These are phyloP conservation scores for Xylaria bambusicola DNA, from an alignment of 495 filamentous ascomycete genomes.

Conservation along the genomic window DNA sequence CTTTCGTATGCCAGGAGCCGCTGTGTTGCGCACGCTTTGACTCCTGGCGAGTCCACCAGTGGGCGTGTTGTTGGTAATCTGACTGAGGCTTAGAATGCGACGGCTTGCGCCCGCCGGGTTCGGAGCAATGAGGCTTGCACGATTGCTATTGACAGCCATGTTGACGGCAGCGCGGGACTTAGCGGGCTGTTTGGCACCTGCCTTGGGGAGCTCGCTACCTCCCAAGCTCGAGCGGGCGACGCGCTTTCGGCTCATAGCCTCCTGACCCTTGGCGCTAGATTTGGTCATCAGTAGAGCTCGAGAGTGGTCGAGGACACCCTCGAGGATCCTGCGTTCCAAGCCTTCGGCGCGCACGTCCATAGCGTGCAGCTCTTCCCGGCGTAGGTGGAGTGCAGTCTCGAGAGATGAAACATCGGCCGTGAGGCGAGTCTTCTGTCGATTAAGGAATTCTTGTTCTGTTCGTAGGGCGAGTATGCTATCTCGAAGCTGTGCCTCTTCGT, in stretches of 20 bases:
- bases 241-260: constrained; percentile 73
- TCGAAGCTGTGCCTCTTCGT: constrained; percentile 46
- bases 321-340: constrained; percentile 87
- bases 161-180: constrained; percentile 45
- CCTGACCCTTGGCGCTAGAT: constrained; percentile 43
- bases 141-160: constrained; percentile 45
- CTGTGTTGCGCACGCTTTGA: constrained; percentile 64
- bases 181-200: constrained; percentile 35
- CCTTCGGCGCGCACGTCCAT: constrained; percentile 87
- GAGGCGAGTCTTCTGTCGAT: constrained; percentile 71
- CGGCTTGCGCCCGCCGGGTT: constrained; percentile 59
- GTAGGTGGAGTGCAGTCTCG: constrained; percentile 83
- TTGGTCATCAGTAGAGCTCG: constrained; percentile 77
- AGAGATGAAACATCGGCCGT: constrained; percentile 82
- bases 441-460: constrained; percentile 70
- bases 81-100: constrained; percentile 83
- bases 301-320: constrained; percentile 94
- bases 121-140: constrained; percentile 44
- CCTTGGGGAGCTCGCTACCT: constrained; percentile 22
- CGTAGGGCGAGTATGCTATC: constrained; percentile 50
- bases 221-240: constrained; percentile 48
- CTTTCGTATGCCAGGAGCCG: constrained; percentile 69
- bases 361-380: constrained; percentile 83
- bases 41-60: constrained; percentile 62
- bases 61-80: constrained; percentile 76